Base-by-base conservation (phyloP, 768 basidiomycete genomes). In the Tulasnella sp. region DNA sequence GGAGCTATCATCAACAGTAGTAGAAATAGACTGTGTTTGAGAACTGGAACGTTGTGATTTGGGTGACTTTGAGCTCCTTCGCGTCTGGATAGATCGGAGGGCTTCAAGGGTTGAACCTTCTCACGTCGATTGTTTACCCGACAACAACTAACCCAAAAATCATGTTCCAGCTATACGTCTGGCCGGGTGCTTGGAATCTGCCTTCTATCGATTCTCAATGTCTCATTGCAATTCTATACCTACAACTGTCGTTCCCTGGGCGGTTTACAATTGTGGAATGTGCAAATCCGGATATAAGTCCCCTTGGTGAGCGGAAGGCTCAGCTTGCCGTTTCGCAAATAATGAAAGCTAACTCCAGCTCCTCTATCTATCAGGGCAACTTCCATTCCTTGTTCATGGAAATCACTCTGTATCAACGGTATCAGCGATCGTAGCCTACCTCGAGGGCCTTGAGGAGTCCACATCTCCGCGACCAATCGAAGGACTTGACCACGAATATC, bases 221-320 rank as follows among this genome's bases (percentile, higher is more conserved):
- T 78, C 81, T 91, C 26, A 85, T 87, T 4, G 84, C 90, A 0
- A 80, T 90, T 5, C 79, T 92, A 59, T 88, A 88, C 76, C 84
- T 92, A 34, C 90, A 92, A 77, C 79, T 89, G 29, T 80, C 85
- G 16, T 82, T 90, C 62, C 90, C 91, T 1, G 89, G 88, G n/a
- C 81, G 85, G 76, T 93, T 90, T 79, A 79, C 78, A 19, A 79
- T 93, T 34, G 80, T 82, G 40, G 85, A 88, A 79, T 89, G 86
- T 76, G 83, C 84, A 3, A 86, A 90, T 78, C 88, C 90, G 9
- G 90, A 92, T 80, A 74, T 83, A 26, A 91, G 91, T 64, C 90
- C 91, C 16, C 87, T 83, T 76, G 91, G 91, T 88, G 78, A 80
- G 86, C 36, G 6, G n/a, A 19, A 83, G 29, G 36, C 16, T 16